Percentiles rank a stretch among this genome's conserved stretches.
Conservation (phyloP, 768 basidiomycete species). For the Lactarius indigo region DNA sequence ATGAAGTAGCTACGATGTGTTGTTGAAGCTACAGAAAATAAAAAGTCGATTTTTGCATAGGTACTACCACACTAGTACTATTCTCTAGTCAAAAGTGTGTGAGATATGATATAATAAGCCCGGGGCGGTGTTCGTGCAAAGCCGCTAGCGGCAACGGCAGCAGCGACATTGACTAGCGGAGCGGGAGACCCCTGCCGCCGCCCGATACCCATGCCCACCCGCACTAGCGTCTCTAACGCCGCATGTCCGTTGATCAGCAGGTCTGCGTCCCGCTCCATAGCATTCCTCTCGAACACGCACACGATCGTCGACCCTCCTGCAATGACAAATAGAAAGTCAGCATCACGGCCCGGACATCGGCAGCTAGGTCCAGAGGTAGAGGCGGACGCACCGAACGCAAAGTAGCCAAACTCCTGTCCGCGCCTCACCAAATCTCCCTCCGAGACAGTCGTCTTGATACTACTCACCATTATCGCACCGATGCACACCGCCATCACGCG, state of each 20-base stretch:
- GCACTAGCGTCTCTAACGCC: constrained; percentile 82
- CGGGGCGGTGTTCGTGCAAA: background rate
- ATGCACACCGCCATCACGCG: constrained; percentile 89
- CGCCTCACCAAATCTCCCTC: constrained; percentile 78
- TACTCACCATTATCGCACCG: constrained; percentile 95
- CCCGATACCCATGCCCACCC: constrained; percentile 86
- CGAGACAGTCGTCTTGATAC: constrained; percentile 80
- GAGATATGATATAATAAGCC: background rate
- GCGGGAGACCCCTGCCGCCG: constrained; percentile 27
- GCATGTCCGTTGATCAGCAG: constrained; percentile 76
- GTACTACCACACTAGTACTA: no score
- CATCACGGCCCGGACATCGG: background rate
- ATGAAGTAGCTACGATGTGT: no score
- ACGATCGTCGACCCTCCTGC: constrained; percentile 91
- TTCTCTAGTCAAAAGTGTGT: background rate
- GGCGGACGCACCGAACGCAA: constrained; percentile 76
- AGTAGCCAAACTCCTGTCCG: constrained; percentile 91
- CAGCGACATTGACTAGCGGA: background rate
- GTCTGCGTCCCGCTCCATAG: constrained; percentile 89
- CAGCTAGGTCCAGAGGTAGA: background rate
- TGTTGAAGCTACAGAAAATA: no score
- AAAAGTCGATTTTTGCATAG: no score
- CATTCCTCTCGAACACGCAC: constrained; percentile 80
- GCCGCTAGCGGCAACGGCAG: background rate
- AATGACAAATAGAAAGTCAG: background rate